Base-by-base conservation (phyloP, 2,329 filamentous ascomycete genomes). In the Talaromyces sp. region DNA sequence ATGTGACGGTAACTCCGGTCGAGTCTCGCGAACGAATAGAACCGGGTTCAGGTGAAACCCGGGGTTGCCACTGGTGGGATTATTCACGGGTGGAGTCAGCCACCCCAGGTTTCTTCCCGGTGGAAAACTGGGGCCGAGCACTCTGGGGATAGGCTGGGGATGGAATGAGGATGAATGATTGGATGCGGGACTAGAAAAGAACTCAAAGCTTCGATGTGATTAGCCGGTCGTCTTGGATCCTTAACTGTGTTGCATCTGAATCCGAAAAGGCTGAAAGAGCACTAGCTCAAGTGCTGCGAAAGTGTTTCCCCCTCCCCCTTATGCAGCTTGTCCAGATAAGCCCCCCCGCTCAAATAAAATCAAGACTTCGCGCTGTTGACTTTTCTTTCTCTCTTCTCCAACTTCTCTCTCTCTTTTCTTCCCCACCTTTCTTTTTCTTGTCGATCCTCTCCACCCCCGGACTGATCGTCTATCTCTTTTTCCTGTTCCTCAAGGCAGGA, bases 61-160 rank as follows among this genome's bases (percentile, higher is more conserved):
- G 43, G 16, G 32, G 13, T 7, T n/a, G 9, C 10, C 4, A 45
- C 27, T 45, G 43, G 43, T 45, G 43, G 43, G 43, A 45, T 45
- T 45, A 45, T 17, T 45, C 27, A 16, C n/a, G 27, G 16, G 43
- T 45, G 43, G 43, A 17, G 43, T 20, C 22, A 17, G 43, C 43
- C 43, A 36, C 43, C 43, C 43, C 43, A 45, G 43, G 17, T 45
- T 45, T 45, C 30, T 24, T 19, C 43, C 43, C 17, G 43, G 43
- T 35, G n/a, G 10, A 10, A 39, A 19, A 39, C 36, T 20, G 30
- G 41, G 27, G 41, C 27, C 41, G 30, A 19, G 20, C 6, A 7
- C 10, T 14, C 6, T 10, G 39, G n/a, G 13, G 7, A 29, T 30
- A 16, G 14, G 22, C 17, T 22, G 19, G 29, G 43, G 29, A 35